These are phyloP conservation scores for Hyaloscypha finlandica DNA, from an alignment of 495 filamentous ascomycete genomes.

Conservation along the genomic window DNA sequence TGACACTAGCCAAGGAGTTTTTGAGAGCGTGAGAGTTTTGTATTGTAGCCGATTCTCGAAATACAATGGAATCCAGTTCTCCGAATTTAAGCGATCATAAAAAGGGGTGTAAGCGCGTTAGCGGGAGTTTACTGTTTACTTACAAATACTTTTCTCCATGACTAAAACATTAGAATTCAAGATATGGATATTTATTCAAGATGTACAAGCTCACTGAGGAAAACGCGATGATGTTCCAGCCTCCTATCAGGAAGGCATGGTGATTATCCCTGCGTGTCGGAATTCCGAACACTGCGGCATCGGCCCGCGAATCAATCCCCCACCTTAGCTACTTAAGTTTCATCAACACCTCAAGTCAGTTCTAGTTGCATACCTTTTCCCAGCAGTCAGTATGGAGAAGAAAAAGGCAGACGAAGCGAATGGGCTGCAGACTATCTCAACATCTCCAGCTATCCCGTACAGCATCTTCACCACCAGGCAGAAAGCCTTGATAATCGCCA, in stretches of 20 bases:
- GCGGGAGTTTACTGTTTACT: no score
- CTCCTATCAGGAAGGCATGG: neutral
- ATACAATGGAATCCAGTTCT: no score
- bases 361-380: neutral
- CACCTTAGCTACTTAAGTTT: neutral
- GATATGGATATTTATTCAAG: no score
- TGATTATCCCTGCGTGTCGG: neutral
- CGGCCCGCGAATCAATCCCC: neutral
- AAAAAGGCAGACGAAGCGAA: neutral
- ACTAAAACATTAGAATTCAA: no score
- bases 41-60: no score
- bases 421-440: neutral
- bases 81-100: no score
- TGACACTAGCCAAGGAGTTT: no score
- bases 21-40: no score
- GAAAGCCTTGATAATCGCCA: slow-evolving; percentile 47
- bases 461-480: slow-evolving; percentile 51
- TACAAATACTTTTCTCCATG: no score
- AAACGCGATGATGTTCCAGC: neutral
- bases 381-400: neutral
- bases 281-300: neutral
- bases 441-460: slow-evolving; percentile 34
- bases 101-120: no score
- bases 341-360: neutral
- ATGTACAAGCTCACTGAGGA: no score